Conservation (phyloP, 2,329 filamentous ascomycete species). For the Colletotrichum cuscutae region DNA sequence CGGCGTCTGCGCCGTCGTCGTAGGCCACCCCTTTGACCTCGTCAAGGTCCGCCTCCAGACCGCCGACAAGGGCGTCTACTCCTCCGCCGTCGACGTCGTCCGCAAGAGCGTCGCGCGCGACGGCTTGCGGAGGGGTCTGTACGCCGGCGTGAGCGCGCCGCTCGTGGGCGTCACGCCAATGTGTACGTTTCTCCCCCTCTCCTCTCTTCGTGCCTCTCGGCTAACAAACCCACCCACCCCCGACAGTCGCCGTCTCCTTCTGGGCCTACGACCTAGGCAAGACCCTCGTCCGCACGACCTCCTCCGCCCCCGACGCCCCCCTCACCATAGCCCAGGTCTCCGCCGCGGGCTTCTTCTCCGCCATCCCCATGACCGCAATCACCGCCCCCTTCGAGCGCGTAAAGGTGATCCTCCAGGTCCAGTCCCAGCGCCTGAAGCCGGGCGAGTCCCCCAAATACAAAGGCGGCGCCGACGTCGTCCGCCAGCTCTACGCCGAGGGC, state of each 20-base stretch:
- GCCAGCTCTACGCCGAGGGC: constrained; percentile 91
- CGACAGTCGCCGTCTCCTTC: constrained; percentile 73
- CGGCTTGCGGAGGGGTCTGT: constrained; percentile 82
- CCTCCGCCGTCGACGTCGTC: constrained; percentile 90
- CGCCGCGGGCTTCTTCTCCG: constrained; percentile 95
- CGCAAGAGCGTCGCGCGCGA: constrained; percentile 88
- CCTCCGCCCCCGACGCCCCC: constrained; percentile 70
- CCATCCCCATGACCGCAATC: constrained; percentile 96
- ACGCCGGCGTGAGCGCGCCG: constrained; percentile 96
- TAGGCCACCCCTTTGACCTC: constrained; percentile 96
- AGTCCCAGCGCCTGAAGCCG: constrained; percentile 89
- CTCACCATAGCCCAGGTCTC: constrained; percentile 90
- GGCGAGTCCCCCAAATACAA: constrained; percentile 94
- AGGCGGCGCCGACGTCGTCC: constrained; percentile 89
- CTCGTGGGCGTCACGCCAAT: constrained; percentile 97
- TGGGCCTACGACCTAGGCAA: constrained; percentile 98
- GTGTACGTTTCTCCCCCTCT: constrained; percentile 73
- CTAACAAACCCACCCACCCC: neutral
- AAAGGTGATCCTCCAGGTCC: constrained; percentile 97
- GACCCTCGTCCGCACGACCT: constrained; percentile 78
- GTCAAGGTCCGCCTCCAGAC: constrained; percentile 98
- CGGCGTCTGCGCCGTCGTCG: constrained; percentile 91
- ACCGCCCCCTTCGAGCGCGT: constrained; percentile 99
- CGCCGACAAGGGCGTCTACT: constrained; percentile 92
- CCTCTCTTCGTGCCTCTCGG: neutral